A percentile compares a stretch with the other conserved stretches of the same genome.
These are phyloP conservation scores for Tricholoma hemisulphureum DNA, from an alignment of 768 basidiomycete species.

Conservation along the genomic window DNA sequence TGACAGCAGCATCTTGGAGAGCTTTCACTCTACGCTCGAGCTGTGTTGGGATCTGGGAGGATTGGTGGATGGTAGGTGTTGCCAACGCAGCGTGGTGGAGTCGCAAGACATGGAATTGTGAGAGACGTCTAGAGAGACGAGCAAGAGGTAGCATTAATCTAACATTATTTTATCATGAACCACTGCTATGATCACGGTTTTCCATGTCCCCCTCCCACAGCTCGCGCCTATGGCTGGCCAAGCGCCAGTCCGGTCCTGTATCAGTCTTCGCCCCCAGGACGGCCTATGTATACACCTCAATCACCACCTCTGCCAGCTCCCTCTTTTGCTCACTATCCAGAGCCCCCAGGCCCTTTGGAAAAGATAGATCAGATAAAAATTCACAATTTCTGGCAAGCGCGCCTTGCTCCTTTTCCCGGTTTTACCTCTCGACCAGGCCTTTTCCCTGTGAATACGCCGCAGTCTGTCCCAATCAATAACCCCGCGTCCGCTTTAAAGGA, in stretches of 20 bases:
- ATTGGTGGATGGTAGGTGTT: slow-evolving; percentile 5
- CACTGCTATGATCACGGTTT: not conserved
- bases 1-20: slow-evolving; percentile 34
- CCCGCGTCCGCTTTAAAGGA: slow-evolving; percentile 3
- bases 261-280: not conserved
- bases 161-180: not conserved
- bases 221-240: too few relatives aligned
- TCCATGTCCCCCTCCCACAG: too few relatives aligned
- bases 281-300: too few relatives aligned
- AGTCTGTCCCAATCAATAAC: slow-evolving; percentile 8
- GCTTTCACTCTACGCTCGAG: slow-evolving; percentile 36
- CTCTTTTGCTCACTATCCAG: not conserved
- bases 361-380: slow-evolving; percentile 12
- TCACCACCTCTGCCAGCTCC: not conserved
- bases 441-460: slow-evolving; percentile 22
- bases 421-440: slow-evolving; percentile 35
- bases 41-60: slow-evolving; percentile 21
- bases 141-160: slow-evolving; percentile 25
- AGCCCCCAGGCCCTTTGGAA: not conserved
- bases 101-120: slow-evolving; percentile 12
- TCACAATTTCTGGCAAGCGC: slow-evolving; percentile 41
- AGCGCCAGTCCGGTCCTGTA: not conserved
- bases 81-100: slow-evolving; percentile 23
- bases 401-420: slow-evolving; percentile 44
- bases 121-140: slow-evolving; percentile 25